These are phyloP conservation scores for Leccinum boreale DNA, from an alignment of 768 basidiomycete species.

Conservation along the genomic window DNA sequence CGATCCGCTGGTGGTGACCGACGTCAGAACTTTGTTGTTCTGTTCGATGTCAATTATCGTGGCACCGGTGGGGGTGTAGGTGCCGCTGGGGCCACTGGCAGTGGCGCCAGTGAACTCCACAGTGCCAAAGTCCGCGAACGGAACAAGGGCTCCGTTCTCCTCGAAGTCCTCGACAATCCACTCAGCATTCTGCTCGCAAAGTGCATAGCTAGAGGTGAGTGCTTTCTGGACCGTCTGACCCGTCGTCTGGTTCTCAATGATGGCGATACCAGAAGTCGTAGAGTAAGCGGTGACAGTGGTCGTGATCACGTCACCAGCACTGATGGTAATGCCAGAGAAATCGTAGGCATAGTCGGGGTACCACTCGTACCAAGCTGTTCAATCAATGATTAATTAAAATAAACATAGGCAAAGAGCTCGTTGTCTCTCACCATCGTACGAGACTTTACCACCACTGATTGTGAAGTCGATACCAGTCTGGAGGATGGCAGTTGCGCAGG, in stretches of 20 bases:
- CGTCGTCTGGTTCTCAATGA: constrained; percentile 21
- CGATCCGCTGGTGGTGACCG: constrained; percentile 3
- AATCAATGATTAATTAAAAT: not conserved
- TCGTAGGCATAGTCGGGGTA: constrained; percentile 16
- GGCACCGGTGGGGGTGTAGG: constrained; percentile 13
- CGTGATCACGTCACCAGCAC: constrained; percentile 13
- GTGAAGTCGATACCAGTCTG: constrained; percentile 15
- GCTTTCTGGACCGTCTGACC: constrained; percentile 10
- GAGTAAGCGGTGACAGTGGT: constrained; percentile 18
- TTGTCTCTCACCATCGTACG: constrained; percentile 9
- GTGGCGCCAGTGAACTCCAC: constrained; percentile 12
- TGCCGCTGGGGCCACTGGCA: constrained; percentile 6
- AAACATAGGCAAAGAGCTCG: not conserved
- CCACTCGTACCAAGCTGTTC: constrained; percentile 26
- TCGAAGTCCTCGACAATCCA: constrained; percentile 25
- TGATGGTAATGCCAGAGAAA: constrained; percentile 7
- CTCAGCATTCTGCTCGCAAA: constrained; percentile 19
- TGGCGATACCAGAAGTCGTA: constrained; percentile 15
- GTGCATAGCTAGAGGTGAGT: constrained; percentile 8
- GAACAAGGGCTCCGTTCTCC: constrained; percentile 8
- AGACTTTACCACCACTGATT: not conserved
- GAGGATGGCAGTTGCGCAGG: constrained; percentile 6
- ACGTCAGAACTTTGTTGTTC: constrained; percentile 8
- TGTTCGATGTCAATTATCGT: constrained; percentile 14
- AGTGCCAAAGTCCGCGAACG: constrained; percentile 17